Percentiles rank a stretch among this genome's conserved stretches.
Evolutionary conservation across 441 rosid species (phyloP).

Genomic region (Pelargonium fulgidum): DNA sequence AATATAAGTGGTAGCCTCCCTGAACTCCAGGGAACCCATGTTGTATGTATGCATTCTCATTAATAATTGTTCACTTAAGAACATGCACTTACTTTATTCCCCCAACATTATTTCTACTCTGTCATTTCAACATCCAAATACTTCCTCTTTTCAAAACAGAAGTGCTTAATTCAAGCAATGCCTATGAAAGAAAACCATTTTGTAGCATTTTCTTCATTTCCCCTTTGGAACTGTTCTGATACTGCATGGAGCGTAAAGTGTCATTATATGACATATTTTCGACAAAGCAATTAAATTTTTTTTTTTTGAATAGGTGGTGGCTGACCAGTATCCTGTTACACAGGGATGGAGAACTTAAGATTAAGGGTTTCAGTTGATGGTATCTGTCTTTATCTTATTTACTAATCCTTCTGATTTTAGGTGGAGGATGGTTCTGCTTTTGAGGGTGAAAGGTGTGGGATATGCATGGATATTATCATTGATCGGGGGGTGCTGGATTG

Average conservation of each 20-base stretch:
- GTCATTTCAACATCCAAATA: slow-evolving; percentile 9
- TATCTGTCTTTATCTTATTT: slow-evolving; percentile 10
- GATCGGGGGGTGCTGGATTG: slow-evolving; percentile 96
- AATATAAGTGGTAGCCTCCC: not conserved
- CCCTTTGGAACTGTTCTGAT: not conserved
- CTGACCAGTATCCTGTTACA: slow-evolving; percentile 1
- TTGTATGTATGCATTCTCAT: not conserved
- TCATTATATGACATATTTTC: slow-evolving; percentile 1
- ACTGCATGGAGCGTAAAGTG: not conserved
- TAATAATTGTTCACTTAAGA: not conserved
- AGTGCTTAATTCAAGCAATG: slow-evolving; percentile 7
- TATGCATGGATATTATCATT: slow-evolving; percentile 82
- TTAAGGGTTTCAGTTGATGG: slow-evolving; percentile 8
- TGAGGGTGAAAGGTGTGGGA: slow-evolving; percentile 91
- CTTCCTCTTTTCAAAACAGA: slow-evolving; percentile 5
- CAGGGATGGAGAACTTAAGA: not conserved
- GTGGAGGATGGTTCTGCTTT: slow-evolving; percentile 47
- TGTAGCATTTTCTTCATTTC: no score
- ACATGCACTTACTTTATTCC: not conserved
- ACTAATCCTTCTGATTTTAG: slow-evolving; percentile 9
- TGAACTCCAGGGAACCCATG: not conserved
- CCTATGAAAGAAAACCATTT: slow-evolving; percentile 1
- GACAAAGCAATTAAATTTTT: not conserved
- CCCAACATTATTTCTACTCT: not conserved
- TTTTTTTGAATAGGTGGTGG: not conserved